phyloP scores from a whole-genome alignment of 495 filamentous ascomycete species.

The Talaromyces proteolyticus region DNA sequence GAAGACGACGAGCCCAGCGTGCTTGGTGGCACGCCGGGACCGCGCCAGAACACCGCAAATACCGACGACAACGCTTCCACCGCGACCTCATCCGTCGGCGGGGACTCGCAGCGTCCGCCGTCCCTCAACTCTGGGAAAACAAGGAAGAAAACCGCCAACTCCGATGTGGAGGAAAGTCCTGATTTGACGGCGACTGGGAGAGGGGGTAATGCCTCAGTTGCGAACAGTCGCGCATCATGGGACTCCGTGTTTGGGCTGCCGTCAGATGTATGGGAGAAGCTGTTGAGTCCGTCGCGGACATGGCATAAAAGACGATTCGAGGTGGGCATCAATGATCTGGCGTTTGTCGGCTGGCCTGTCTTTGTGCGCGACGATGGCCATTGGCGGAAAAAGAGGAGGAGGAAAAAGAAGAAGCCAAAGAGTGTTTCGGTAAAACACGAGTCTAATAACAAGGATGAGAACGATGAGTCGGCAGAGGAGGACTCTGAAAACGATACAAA shows the following conservation, averaged over 20 bases:
- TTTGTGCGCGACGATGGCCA: conserved; percentile 79
- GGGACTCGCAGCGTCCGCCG: conserved; percentile 30
- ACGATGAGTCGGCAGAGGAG: conserved; percentile 35
- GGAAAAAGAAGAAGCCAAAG: conserved; percentile 62
- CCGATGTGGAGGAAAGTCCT: conserved; percentile 38
- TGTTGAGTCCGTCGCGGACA: conserved; percentile 72
- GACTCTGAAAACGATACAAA: conserved; percentile 30
- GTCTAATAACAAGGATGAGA: conserved; percentile 32
- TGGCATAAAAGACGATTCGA: conserved; percentile 87
- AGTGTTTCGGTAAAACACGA: conserved; percentile 45
- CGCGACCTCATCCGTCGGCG: conserved; percentile 22
- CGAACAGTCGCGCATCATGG: conserved; percentile 53
- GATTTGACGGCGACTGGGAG: conserved; percentile 30
- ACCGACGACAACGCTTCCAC: conserved; percentile 25
- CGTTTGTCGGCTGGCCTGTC: conserved; percentile 82
- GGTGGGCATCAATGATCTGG: conserved; percentile 74
- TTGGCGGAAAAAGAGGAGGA: conserved; percentile 77
- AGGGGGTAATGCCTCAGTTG: conserved; percentile 43
- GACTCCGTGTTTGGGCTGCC: conserved; percentile 72
- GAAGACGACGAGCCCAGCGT: conserved; percentile 39
- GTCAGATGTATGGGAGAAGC: conserved; percentile 71
- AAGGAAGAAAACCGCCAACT: conserved; percentile 27
- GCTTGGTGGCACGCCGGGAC: conserved; percentile 16
- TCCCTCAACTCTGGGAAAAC: conserved; percentile 34
- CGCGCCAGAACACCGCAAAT: conserved; percentile 33